A percentile compares a stretch with the other conserved stretches of the same genome.
These are phyloP conservation scores for Acacia melanoxylon DNA, from an alignment of 306 rosid genomes.

Conservation along the genomic window DNA sequence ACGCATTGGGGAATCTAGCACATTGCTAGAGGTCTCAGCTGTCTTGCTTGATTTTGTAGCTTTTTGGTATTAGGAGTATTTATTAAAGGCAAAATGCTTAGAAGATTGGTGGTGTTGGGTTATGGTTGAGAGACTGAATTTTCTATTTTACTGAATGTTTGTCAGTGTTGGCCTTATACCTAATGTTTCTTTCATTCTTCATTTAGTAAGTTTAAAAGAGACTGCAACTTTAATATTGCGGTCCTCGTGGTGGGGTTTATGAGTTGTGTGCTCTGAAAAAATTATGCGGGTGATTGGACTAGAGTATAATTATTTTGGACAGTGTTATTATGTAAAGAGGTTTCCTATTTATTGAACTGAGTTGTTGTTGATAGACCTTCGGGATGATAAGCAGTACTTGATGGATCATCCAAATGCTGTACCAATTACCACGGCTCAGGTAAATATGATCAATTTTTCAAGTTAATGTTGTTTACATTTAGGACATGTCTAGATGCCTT, in stretches of 20 bases:
- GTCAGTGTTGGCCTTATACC: background rate
- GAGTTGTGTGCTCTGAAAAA: background rate
- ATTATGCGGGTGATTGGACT: background rate
- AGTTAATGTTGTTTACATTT: background rate
- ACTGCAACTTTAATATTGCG: background rate
- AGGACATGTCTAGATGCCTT: slow-evolving; percentile 5
- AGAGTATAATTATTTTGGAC: background rate
- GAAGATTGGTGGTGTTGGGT: background rate
- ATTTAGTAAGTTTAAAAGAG: background rate
- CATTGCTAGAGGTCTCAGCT: slow-evolving; percentile 12
- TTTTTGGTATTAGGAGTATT: background rate
- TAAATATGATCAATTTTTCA: slow-evolving; percentile 32
- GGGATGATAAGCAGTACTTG: slow-evolving; percentile 96
- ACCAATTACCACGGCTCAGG: slow-evolving; percentile 90
- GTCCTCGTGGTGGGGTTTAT: background rate
- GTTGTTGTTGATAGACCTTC: slow-evolving; percentile 68
- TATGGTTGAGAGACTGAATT: background rate
- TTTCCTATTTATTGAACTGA: background rate
- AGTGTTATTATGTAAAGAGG: background rate
- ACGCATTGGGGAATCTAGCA: slow-evolving; percentile 2
- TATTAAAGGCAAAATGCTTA: slow-evolving; percentile 7
- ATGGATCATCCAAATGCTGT: slow-evolving; percentile 97
- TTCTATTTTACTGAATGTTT: background rate
- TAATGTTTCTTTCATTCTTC: background rate
- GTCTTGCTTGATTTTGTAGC: background rate